Evolutionary conservation across 441 rosid species (phyloP), one percentile per base, ranked within the genome.

Genomic region (Adansonia grandidieri): DNA sequence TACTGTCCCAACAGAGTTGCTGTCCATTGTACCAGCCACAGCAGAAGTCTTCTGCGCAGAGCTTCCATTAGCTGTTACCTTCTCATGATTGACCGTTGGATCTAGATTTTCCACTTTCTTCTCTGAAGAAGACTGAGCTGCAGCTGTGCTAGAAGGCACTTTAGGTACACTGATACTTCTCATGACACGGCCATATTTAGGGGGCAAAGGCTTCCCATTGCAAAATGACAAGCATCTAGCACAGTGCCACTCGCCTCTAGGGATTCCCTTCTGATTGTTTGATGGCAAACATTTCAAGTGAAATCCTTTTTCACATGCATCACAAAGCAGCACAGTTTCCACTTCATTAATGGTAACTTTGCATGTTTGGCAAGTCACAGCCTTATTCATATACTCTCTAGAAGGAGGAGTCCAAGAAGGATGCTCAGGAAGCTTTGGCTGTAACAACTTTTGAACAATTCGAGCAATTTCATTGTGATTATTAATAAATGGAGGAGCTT

Each of bases 331-430:
- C 42, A 93, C 88, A 77, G 84, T 88, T 73, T 94, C 97, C 83
- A 96, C 91, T 81, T 96, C 99, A 85, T 82, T 88, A 87, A 83
- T 77, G 11, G 85, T 84, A 75, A 76, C 79, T 79, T 87, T 83
- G 88, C 99, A 94, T 57, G 86, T 82, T 84, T 94, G 94, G 84
- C 99, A 96, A 82, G 87, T 53, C 84, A 87, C 62, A 45, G 94
- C 86, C 83, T 88, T 94, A 78, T 79, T 88, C 98, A 96, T 93
- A 82, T 93, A 96, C 75, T 92, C 98, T 81, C 97, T 92, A 71
- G 99, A 96, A 80, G 99, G 99, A 54, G 95, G 97, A 85, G 84
- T 90, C 99, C 98, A 96, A n/a, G 93, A 78, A 68, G 97, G 93
- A 80, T 71, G 86, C 76, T 88, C 88, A 10, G 91, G 93, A 86